Base-by-base conservation (phyloP, 305 asterid species). In the Stenogyne calaminthoides region DNA sequence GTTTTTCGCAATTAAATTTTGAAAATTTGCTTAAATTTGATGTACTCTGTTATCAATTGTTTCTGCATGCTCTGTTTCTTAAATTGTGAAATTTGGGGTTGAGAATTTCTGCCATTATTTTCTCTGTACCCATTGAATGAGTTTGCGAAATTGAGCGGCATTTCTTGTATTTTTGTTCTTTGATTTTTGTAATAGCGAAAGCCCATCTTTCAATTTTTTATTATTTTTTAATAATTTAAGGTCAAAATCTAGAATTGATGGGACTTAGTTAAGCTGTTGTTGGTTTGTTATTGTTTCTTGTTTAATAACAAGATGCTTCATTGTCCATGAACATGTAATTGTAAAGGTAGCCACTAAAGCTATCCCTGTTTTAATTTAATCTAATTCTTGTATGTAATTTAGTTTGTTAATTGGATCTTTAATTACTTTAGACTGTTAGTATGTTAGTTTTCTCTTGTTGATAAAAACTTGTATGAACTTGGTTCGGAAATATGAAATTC, bases 51-150 rank as follows among this genome's bases (percentile, higher is more conserved):
- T 58, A 25, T 22, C 46, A 59, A 46, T 25, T 25, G 12, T 40
- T 52, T 68, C 47, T 52, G 52, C 25, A 32, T 63, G 42, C 78
- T 67, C 73, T 74, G 68, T 73, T 74, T 78, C 59, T 73, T 1
- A 10, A 58, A 57, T 55, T 47, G 18, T 14, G 0, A 47, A n/a
- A 14, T 6, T 14, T n/a, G 22, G 20, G 22, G 20, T 66, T 71
- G 6, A 29, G 42, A 51, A 49, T 70, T 66, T 40, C 20, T 22
- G 27, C 15, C 14, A 22, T 46, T 42, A 3, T 54, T 56, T 29
- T 42, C 12, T 9, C 9, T 34, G 3, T 34, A 46, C 34, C 22
- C 11, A 5, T 49, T 69, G 0, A 3, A 16, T 32, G 55, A 54
- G 22, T 57, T 70, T 47, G 9, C 0, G 42, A 46, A 12, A n/a